Base-by-base conservation (phyloP, 2,329 filamentous ascomycete species). In the Nothomitra cinnamomea region DNA sequence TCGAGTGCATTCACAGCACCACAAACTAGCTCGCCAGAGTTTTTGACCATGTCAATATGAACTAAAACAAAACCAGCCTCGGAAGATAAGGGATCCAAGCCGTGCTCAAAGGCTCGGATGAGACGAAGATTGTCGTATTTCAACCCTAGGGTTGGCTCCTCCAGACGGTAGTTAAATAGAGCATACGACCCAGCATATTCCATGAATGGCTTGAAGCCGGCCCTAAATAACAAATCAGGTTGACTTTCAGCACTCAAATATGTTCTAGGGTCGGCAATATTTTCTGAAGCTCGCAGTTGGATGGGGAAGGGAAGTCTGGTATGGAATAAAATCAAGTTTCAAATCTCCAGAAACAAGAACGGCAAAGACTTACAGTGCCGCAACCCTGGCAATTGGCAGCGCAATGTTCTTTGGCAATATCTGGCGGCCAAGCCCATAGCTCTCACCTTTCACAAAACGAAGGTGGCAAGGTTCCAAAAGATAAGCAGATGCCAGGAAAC, bases 61-160 rank as follows among this genome's bases (percentile, higher is more conserved):
- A 92, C 89, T 12, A 95, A 77, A n/a, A 95, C 87, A 65, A 96
- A 95, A 51, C 90, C 90, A 0, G 90, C 90, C 67, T 95, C 90
- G 6, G 88, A 95, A 2, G 87, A 94, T 32, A 76, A 76, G 0
- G 85, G 85, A 65, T 95, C 85, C 7, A 95, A 79, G 13, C 90
- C 90, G 61, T 83, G 79, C 69, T 95, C 89, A 61, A 95, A 96
- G 22, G 87, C 90, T 36, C 90, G 85, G 63, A 95, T 82, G 32
- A 95, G 79, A 10, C 87, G 83, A 22, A 95, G 74, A 70, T 81
- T 81, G 40, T 71, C 66, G 59, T 82, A 81, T 13, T 70, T 67
- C 15, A 75, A 65, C 21, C 77, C 77, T 55, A 72, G 68, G 8
- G 69, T 64, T n/a, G 72, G 70, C 52, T 80, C 70, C n/a, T 69